Percentiles rank a stretch among this genome's conserved stretches.
Conservation (phyloP, 495 filamentous ascomycete species). For the Pseudomonodictys pantanalensis region DNA sequence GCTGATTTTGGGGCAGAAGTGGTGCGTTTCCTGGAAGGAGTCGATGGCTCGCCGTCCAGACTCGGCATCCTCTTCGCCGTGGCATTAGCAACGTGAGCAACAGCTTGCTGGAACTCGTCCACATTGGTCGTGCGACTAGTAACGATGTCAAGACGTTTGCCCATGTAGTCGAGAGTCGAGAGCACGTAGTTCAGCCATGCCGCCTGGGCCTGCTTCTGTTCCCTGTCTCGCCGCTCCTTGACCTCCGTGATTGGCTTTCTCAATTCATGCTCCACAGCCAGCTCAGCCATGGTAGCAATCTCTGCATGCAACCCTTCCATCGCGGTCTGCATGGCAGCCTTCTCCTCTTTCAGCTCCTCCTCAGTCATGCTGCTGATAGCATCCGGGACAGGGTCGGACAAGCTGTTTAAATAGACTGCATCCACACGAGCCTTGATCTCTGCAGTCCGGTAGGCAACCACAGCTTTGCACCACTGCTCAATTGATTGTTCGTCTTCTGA, state of each 20-base stretch:
- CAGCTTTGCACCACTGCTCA: constrained; percentile 37
- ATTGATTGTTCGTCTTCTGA: constrained; percentile 26
- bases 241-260: constrained; percentile 23
- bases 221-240: constrained; percentile 22
- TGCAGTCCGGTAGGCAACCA: constrained; percentile 32
- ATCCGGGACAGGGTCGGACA: constrained; percentile 1
- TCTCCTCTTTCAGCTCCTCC: constrained; percentile 18
- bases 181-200: constrained; percentile 32
- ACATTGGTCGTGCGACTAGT: constrained; percentile 8
- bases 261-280: constrained; percentile 38
- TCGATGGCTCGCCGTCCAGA: neutral
- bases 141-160: constrained; percentile 25
- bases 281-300: constrained; percentile 38
- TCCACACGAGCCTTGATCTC: constrained; percentile 39
- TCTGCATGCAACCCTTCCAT: constrained; percentile 33
- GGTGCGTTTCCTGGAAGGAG: constrained; percentile 4
- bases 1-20: constrained; percentile 15
- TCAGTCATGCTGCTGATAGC: constrained; percentile 1
- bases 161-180: constrained; percentile 30
- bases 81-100: constrained; percentile 10
- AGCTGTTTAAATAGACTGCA: constrained; percentile 7
- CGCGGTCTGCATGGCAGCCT: constrained; percentile 35
- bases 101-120: constrained; percentile 21
- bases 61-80: neutral
- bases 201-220: constrained; percentile 11